phyloP scores from a whole-genome alignment of 2,329 filamentous ascomycete genomes.

The Ophiostoma sp. region DNA sequence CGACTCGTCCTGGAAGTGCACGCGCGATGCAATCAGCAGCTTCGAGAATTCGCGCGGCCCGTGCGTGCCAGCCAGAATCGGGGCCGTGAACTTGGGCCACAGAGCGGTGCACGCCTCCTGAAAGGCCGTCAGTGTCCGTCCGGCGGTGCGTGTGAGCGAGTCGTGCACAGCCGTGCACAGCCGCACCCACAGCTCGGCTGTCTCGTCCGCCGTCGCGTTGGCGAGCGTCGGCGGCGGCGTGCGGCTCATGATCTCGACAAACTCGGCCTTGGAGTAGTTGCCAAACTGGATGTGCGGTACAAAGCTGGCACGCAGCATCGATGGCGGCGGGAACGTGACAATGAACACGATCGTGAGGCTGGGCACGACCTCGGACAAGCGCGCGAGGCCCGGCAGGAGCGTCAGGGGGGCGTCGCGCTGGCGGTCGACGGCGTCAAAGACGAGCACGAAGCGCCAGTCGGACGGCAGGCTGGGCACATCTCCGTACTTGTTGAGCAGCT shows the following conservation, averaged over 20 bases:
- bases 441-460: conserved; percentile 64
- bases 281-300: conserved; percentile 77
- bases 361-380: conserved; percentile 76
- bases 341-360: conserved; percentile 72
- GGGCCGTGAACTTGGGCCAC: conserved; percentile 80
- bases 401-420: conserved; percentile 76
- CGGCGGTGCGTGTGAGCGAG: conserved; percentile 71
- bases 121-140: conserved; percentile 71
- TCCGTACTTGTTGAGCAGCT: conserved; percentile 50
- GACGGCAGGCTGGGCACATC: conserved; percentile 30
- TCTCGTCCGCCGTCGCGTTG: conserved; percentile 48
- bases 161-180: conserved; percentile 86
- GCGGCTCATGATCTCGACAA: conserved; percentile 67
- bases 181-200: conserved; percentile 67
- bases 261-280: conserved; percentile 74
- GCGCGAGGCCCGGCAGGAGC: conserved; percentile 71
- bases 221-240: conserved; percentile 41
- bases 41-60: conserved; percentile 76
- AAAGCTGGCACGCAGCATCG: conserved; percentile 63
- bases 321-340: conserved; percentile 63
- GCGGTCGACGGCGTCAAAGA: conserved; percentile 81
- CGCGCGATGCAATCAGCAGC: conserved; percentile 65
- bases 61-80: conserved; percentile 68
- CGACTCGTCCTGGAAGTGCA: conserved; percentile 67
- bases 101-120: conserved; percentile 63